A percentile compares a stretch with the other conserved stretches of the same genome.
Evolutionary conservation across 1,139 yeast genomes (phyloP).

Genomic region (Wickerhamiella infanticola): DNA sequence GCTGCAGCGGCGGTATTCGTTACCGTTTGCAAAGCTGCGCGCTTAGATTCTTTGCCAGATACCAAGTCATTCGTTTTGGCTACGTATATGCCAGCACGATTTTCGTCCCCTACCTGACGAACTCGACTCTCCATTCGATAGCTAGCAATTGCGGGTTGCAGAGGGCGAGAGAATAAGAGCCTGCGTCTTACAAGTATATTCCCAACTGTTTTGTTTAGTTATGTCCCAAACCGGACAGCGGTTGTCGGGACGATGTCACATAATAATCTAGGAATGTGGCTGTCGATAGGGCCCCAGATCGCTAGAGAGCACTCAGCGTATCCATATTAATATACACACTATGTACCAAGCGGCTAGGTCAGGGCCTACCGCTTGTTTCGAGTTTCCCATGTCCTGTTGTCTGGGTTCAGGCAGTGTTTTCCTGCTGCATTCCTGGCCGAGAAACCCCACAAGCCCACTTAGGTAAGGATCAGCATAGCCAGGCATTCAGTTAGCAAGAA

Average conservation of each 20-base stretch:
- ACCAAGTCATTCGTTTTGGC: conserved; percentile 3
- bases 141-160: neutral
- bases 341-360: too few relatives aligned
- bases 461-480: too few relatives aligned
- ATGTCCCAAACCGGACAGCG: neutral
- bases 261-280: neutral
- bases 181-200: neutral
- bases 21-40: conserved; percentile 13
- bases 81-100: conserved; percentile 7
- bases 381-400: too few relatives aligned
- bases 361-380: too few relatives aligned
- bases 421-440: too few relatives aligned
- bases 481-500: too few relatives aligned
- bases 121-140: conserved; percentile 2
- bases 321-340: too few relatives aligned
- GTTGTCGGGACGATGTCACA: neutral
- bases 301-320: too few relatives aligned
- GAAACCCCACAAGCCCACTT: too few relatives aligned
- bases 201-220: conserved; percentile 3
- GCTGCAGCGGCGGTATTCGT: conserved; percentile 8
- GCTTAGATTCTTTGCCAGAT: conserved; percentile 5
- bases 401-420: too few relatives aligned
- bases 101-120: conserved; percentile 3
- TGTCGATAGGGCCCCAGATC: too few relatives aligned
- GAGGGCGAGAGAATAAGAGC: neutral